Evolutionary conservation across 345 rosid genomes (phyloP), one percentile per base, ranked within the genome.

Genomic region (Rhizophora apiculata): DNA sequence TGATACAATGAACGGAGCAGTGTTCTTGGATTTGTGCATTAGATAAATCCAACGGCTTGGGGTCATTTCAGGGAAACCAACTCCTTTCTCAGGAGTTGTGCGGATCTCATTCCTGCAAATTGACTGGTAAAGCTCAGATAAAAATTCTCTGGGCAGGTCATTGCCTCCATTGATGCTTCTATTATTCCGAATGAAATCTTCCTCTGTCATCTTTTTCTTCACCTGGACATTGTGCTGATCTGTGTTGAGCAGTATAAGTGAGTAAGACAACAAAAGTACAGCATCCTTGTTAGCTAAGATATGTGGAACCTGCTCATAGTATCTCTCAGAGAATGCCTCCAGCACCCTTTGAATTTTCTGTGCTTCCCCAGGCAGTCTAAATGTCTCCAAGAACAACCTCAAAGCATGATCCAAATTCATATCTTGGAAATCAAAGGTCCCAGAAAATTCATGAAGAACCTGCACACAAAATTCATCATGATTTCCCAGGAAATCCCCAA

Each of bases 291-390:
- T 68, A 63, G 68, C 79, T 39, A 89, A 72, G 73, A 82, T 78
- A 69, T 83, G 81, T 62, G 89, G 85, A 57, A 89, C 86, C 74
- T 89, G 96, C 83, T 89, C 89, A 81, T 89, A 87, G 72, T 87
- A 89, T 81, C 90, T 79, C 77, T 87, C 92, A 71, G 92, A 80
- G 82, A 89, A 89, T 24, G 96, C 96, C 78, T 87, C 96, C 39
- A 89, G 88, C 65, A 87, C 90, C 76, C 96, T 82, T 67, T 87
- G 87, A 73, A 89, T 89, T 82, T 89, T 89, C 82, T 89, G 96
- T 29, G 92, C 83, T 78, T 89, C 96, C 2, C 92, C 96, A 65
- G 96, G 90, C 78, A 89, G 76, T 68, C 89, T 83, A 73, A 89
- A 89, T 37, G 92, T 85, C 64, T 87, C 96, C 62, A 89, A 76